These are phyloP conservation scores for Volvox reticuliferus DNA, from an alignment of 139 green algal species.

Conservation along the genomic window DNA sequence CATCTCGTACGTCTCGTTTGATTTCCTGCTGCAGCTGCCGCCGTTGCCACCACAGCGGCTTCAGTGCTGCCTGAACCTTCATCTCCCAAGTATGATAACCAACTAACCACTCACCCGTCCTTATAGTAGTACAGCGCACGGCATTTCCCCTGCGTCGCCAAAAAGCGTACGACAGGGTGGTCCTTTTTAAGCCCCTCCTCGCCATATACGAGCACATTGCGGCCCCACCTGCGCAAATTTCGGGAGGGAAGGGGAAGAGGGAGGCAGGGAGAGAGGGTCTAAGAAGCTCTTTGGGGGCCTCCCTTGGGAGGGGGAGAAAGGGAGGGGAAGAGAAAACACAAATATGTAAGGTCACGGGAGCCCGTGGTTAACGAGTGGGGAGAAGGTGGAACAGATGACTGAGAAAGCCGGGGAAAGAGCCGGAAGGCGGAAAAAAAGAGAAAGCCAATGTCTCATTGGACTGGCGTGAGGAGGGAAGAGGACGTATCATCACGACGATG, in stretches of 20 bases:
- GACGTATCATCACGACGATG: too few relatives aligned
- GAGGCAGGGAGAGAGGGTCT: not conserved
- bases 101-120: constrained; percentile 54
- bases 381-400: too few relatives aligned
- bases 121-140: constrained; percentile 61
- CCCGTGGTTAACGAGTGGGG: too few relatives aligned
- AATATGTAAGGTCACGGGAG: too few relatives aligned
- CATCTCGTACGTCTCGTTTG: not conserved
- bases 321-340: too few relatives aligned
- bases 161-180: constrained; percentile 74
- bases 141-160: constrained; percentile 65
- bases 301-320: too few relatives aligned
- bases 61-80: not conserved
- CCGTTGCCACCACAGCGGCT: not conserved
- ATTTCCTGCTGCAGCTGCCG: not conserved
- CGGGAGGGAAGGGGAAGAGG: not conserved
- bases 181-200: constrained; percentile 70
- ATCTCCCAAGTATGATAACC: constrained; percentile 3
- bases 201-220: constrained; percentile 76
- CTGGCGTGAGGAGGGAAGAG: too few relatives aligned
- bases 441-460: too few relatives aligned
- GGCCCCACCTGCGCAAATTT: constrained; percentile 69
- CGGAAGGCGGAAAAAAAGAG: too few relatives aligned
- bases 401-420: too few relatives aligned
- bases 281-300: too few relatives aligned